Evolutionary conservation across 805 yeast species (phyloP).

Genomic region (Candida insectalens): DNA sequence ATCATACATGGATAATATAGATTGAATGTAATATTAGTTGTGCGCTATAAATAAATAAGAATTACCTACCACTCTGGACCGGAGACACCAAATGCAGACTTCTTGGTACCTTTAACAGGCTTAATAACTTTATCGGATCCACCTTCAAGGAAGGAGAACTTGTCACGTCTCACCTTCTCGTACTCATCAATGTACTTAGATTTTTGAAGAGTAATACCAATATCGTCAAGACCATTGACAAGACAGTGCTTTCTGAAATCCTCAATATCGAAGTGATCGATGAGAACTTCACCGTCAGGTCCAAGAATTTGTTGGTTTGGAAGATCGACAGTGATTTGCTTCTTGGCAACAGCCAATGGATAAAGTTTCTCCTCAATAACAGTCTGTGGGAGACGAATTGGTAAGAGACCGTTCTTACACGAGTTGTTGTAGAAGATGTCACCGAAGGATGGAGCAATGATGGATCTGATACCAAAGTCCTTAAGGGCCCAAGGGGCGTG

Average conservation of each 20-base stretch:
- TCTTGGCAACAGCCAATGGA: constrained; percentile 73
- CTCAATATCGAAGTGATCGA: constrained; percentile 81
- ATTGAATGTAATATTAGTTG: neutral
- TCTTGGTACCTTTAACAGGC: constrained; percentile 62
- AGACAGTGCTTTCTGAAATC: constrained; percentile 91
- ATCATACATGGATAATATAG: constrained; percentile 11
- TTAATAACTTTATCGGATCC: constrained; percentile 52
- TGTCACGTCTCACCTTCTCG: constrained; percentile 68
- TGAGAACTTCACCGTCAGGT: constrained; percentile 61
- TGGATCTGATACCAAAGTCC: constrained; percentile 92
- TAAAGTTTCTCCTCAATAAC: constrained; percentile 60
- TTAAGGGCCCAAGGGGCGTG: constrained; percentile 99
- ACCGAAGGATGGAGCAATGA: constrained; percentile 97
- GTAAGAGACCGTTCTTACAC: constrained; percentile 89
- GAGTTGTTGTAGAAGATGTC: constrained; percentile 97
- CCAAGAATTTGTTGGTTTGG: constrained; percentile 74
- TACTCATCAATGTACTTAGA: constrained; percentile 66
- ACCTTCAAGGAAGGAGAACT: constrained; percentile 88
- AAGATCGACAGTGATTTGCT: constrained; percentile 67
- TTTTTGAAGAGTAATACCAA: constrained; percentile 89
- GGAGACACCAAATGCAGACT: constrained; percentile 52
- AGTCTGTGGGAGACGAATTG: constrained; percentile 82
- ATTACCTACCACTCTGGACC: constrained; percentile 68
- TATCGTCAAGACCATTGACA: constrained; percentile 91
- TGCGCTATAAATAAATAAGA: neutral